Conservation (phyloP, 768 basidiomycete species). For the Chalciporus piperatus region DNA sequence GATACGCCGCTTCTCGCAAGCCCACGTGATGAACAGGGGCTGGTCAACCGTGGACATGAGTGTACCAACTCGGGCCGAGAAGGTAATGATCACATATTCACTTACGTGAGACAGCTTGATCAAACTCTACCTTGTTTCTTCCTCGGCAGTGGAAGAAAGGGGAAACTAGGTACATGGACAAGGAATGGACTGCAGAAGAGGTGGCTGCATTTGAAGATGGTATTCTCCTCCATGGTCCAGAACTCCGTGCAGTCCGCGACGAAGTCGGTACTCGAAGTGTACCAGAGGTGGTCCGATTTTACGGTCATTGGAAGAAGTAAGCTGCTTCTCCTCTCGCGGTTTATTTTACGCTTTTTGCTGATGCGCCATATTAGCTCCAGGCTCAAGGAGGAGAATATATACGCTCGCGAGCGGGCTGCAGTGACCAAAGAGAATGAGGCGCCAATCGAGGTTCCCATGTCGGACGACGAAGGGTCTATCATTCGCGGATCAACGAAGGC, state of each 20-base stretch:
- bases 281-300: conserved; percentile 79
- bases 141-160: conserved; percentile 65
- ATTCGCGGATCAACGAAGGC: conserved; percentile 53
- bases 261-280: conserved; percentile 69
- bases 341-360: conserved; percentile 7
- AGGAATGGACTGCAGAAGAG: conserved; percentile 69
- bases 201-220: conserved; percentile 73
- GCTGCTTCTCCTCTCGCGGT: conserved; percentile 15
- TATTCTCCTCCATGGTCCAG: conserved; percentile 69
- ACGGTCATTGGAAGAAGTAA: conserved; percentile 85
- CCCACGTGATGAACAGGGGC: conserved; percentile 54
- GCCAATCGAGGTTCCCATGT: conserved; percentile 31
- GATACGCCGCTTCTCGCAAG: conserved; percentile 67
- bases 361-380: conserved; percentile 44
- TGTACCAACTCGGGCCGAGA: conserved; percentile 52
- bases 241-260: conserved; percentile 74
- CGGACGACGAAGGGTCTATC: conserved; percentile 79
- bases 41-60: conserved; percentile 66
- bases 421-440: conserved; percentile 26
- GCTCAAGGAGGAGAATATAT: conserved; percentile 65
- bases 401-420: conserved; percentile 40
- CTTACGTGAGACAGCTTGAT: conserved; percentile 12
- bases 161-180: conserved; percentile 65
- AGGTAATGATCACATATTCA: conserved; percentile 44
- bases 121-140: conserved; percentile 5